Percentiles rank a stretch among this genome's conserved stretches.
phyloP scores from a whole-genome alignment of 768 basidiomycete genomes.

The Agrocybe praecox region DNA sequence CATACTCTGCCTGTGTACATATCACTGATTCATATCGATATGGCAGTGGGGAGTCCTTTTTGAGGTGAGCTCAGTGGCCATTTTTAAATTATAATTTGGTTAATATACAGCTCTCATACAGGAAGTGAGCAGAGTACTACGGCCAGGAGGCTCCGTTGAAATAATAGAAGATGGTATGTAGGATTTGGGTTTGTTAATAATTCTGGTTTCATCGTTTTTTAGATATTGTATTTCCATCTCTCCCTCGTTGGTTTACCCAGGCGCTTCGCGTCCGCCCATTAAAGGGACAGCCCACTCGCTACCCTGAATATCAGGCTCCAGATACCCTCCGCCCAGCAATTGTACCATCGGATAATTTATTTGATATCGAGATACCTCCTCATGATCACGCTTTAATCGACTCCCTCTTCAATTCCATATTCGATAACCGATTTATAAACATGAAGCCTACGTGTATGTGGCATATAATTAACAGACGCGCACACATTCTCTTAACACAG shows the following conservation, averaged over 20 bases:
- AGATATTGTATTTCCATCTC: slow-evolving; percentile 78
- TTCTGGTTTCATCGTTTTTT: not conserved
- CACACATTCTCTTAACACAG: not conserved
- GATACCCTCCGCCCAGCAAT: slow-evolving; percentile 33
- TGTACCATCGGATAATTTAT: slow-evolving; percentile 19
- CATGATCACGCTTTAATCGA: slow-evolving; percentile 77
- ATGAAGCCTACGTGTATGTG: slow-evolving; percentile 63
- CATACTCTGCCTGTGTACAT: not conserved
- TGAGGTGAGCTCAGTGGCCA: slow-evolving; percentile 44
- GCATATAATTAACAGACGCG: not conserved
- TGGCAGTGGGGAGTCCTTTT: slow-evolving; percentile 69
- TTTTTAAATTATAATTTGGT: not conserved
- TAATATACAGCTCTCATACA: slow-evolving; percentile 23
- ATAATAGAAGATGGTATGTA: slow-evolving; percentile 70
- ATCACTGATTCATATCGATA: slow-evolving; percentile 1
- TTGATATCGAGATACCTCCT: slow-evolving; percentile 24
- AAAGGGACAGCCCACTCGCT: slow-evolving; percentile 50
- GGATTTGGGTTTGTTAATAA: not conserved
- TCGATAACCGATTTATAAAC: slow-evolving; percentile 74
- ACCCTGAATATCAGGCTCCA: slow-evolving; percentile 45
- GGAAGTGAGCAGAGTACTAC: slow-evolving; percentile 74
- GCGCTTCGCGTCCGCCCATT: slow-evolving; percentile 59
- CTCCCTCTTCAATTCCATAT: slow-evolving; percentile 65
- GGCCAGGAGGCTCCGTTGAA: slow-evolving; percentile 72
- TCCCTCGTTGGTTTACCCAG: slow-evolving; percentile 79